These are phyloP conservation scores for Taiwanofungus camphoratus DNA, from an alignment of 1,284 basidiomycete species.

Conservation along the genomic window DNA sequence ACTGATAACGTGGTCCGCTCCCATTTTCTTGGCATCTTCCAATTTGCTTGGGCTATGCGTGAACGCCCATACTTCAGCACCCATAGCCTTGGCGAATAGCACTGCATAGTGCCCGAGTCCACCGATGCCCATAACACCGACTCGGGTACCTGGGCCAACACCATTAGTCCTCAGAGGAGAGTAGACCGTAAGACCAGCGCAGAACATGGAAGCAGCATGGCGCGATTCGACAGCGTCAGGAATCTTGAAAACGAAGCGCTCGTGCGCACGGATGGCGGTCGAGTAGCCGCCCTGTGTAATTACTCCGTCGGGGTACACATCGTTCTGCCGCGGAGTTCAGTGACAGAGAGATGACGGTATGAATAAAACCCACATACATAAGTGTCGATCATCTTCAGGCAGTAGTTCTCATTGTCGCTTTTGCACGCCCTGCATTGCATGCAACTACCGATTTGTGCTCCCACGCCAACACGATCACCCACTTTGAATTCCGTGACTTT, in stretches of 20 bases:
- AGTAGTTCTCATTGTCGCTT: conserved; percentile 48
- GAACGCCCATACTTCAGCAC: conserved; percentile 55
- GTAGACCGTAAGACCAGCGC: conserved; percentile 61
- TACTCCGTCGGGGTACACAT: conserved; percentile 46
- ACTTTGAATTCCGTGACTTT: conserved; percentile 52
- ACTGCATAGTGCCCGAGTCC: conserved; percentile 35
- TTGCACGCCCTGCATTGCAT: conserved; percentile 47
- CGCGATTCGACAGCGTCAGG: conserved; percentile 50
- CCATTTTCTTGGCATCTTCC: conserved; percentile 55
- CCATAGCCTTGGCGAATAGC: conserved; percentile 15
- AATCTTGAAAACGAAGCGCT: conserved; percentile 63
- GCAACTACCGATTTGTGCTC: conserved; percentile 51
- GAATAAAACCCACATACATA: conserved; percentile 24
- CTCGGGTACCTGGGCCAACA: conserved; percentile 55
- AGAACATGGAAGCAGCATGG: conserved; percentile 47
- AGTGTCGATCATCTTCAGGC: conserved; percentile 28
- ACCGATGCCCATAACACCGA: conserved; percentile 61
- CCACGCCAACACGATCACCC: conserved; percentile 59
- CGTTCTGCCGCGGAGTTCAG: conserved; percentile 26
- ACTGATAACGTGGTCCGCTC: conserved; percentile 45
- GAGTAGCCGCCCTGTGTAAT: conserved; percentile 57
- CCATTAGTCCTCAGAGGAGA: conserved; percentile 57
- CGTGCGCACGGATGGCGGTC: conserved; percentile 55
- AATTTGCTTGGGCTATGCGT: conserved; percentile 55
- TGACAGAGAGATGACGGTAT: not conserved